phyloP scores from a whole-genome alignment of 2,329 filamentous ascomycete genomes.

The Onygenales sp. region DNA sequence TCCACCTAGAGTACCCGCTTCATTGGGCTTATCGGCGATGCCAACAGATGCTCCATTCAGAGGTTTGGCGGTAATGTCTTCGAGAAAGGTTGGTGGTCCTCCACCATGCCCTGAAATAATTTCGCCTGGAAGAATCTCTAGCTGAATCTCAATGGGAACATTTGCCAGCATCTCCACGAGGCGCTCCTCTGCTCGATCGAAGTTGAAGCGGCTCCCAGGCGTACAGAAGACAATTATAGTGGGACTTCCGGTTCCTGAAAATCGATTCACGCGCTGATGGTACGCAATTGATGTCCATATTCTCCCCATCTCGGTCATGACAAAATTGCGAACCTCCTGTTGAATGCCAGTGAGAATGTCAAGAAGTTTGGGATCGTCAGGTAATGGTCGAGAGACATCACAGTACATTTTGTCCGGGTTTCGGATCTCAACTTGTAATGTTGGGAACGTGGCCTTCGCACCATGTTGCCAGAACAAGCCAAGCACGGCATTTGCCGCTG shows the following conservation, averaged over 20 bases:
- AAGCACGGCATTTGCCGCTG: not conserved
- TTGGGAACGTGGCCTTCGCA: not conserved
- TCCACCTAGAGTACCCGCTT: constrained; percentile 4
- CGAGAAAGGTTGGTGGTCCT: not conserved
- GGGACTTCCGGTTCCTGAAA: not conserved
- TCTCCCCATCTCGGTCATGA: not conserved
- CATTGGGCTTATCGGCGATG: not conserved
- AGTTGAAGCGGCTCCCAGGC: not conserved
- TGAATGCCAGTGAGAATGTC: not conserved
- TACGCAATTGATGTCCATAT: not conserved
- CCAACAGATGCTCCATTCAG: constrained; percentile 2
- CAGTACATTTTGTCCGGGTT: not conserved
- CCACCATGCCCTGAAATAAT: not conserved
- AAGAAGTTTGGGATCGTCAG: not conserved
- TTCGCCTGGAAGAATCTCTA: not conserved
- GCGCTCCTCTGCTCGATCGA: not conserved
- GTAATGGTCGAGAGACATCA: not conserved
- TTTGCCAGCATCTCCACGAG: not conserved
- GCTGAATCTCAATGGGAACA: not conserved
- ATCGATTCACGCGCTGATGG: not conserved
- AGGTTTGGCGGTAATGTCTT: not conserved
- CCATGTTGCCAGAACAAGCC: not conserved
- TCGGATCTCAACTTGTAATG: not conserved
- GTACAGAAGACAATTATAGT: not conserved
- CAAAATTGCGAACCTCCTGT: not conserved